phyloP scores from a whole-genome alignment of 352 stramenopile genomes.

The Phytophthora ramorum region DNA sequence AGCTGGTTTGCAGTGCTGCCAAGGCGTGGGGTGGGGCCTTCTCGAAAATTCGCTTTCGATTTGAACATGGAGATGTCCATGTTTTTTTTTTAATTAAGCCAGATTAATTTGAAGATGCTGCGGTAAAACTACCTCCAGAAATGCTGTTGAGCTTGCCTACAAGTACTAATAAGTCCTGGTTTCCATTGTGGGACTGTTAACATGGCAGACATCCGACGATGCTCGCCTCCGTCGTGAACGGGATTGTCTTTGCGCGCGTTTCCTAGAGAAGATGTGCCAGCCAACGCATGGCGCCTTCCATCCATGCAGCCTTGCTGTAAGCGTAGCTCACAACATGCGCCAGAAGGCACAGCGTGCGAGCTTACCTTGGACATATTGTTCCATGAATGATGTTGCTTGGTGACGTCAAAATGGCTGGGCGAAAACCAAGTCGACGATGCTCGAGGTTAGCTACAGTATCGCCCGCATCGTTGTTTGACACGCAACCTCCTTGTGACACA shows the following conservation, averaged over 20 bases:
- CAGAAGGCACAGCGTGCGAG: no score
- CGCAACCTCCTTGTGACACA: not conserved
- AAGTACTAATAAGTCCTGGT: not conserved
- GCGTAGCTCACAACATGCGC: no score
- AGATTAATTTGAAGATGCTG: not conserved
- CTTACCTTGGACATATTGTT: not conserved
- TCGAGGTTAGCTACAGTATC: not conserved
- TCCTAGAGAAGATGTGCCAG: slow-evolving; percentile 16
- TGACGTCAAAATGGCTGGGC: not conserved
- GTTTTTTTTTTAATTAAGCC: not conserved
- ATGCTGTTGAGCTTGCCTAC: not conserved
- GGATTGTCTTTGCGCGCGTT: slow-evolving; percentile 25
- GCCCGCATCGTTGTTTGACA: not conserved
- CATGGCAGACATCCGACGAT: not conserved
- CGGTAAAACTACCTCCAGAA: not conserved
- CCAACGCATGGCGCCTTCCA: not conserved
- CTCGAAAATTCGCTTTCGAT: slow-evolving; percentile 19
- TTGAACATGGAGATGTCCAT: slow-evolving; percentile 3
- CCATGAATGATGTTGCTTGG: not conserved
- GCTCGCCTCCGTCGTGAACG: slow-evolving; percentile 1
- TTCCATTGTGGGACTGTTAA: not conserved
- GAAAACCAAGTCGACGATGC: not conserved
- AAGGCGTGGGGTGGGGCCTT: not conserved
- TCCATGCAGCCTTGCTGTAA: not conserved
- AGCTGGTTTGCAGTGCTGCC: not conserved